These are phyloP conservation scores for Catunica adiposa DNA, from an alignment of 2,329 filamentous ascomycete species.

Conservation along the genomic window DNA sequence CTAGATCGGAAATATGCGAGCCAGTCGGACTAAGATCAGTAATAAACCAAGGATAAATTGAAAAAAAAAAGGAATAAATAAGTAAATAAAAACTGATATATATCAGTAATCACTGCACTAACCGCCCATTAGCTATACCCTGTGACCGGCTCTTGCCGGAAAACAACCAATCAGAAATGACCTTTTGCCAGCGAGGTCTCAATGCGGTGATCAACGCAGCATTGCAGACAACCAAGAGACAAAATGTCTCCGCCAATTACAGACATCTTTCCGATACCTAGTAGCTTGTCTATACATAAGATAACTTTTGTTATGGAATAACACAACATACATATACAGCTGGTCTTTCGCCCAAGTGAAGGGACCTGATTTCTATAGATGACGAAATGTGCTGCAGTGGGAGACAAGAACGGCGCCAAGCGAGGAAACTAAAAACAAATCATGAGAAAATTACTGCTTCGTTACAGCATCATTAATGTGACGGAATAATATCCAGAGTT, in stretches of 20 bases:
- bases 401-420: background rate
- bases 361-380: background rate
- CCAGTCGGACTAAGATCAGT: too few species aligned
- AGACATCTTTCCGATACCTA: background rate
- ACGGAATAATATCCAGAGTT: too few species aligned
- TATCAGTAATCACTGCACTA: background rate
- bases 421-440: background rate
- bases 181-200: background rate
- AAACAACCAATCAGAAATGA: background rate
- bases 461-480: too few species aligned
- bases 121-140: background rate
- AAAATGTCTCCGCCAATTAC: background rate
- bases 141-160: background rate
- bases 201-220: background rate
- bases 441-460: background rate
- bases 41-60: too few species aligned
- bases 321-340: background rate
- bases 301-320: too few species aligned
- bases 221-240: background rate
- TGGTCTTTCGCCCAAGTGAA: background rate
- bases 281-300: background rate
- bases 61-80: too few species aligned
- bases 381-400: background rate
- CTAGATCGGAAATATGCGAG: too few species aligned
- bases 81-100: too few species aligned